phyloP scores from a whole-genome alignment of 1,139 yeast genomes.

The Sugiyamaella neomexicana region DNA sequence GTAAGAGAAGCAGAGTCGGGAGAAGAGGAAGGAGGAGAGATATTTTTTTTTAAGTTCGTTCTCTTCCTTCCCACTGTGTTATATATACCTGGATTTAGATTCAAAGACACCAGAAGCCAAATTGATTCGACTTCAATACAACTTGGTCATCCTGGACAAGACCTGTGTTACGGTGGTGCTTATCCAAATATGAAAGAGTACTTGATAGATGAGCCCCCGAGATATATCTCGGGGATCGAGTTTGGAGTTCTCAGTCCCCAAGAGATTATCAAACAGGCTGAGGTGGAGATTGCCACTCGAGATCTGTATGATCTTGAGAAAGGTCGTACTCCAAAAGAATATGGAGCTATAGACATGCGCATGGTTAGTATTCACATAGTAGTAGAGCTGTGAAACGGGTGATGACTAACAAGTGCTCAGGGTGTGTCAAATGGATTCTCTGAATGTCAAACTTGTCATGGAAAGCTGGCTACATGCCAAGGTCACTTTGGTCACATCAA shows the following conservation, averaged over 20 bases:
- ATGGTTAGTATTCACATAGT: conserved; percentile 55
- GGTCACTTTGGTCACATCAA: conserved; percentile 98
- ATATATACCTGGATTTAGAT: not conserved
- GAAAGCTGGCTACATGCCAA: conserved; percentile 90
- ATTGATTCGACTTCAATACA: not conserved
- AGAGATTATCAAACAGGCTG: conserved; percentile 91
- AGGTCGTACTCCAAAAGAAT: conserved; percentile 74
- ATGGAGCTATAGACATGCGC: conserved; percentile 86
- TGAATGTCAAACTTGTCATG: conserved; percentile 90
- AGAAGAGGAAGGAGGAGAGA: not conserved
- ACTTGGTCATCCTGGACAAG: no score
- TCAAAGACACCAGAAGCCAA: not conserved
- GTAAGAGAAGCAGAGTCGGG: not conserved
- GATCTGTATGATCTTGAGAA: conserved; percentile 88
- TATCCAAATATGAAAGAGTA: conserved; percentile 60
- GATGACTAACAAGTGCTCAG: conserved; percentile 25
- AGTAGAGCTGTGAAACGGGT: no score
- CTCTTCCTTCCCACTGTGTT: no score
- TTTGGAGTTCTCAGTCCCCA: conserved; percentile 89
- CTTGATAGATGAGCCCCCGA: conserved; percentile 83
- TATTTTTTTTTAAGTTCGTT: conserved; percentile 2
- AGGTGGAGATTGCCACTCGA: conserved; percentile 88
- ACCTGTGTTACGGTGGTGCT: no score
- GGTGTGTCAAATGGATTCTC: conserved; percentile 86
- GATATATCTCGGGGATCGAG: conserved; percentile 85